Conservation (phyloP, 768 basidiomycete genomes). For the Gyrodon lividus region DNA sequence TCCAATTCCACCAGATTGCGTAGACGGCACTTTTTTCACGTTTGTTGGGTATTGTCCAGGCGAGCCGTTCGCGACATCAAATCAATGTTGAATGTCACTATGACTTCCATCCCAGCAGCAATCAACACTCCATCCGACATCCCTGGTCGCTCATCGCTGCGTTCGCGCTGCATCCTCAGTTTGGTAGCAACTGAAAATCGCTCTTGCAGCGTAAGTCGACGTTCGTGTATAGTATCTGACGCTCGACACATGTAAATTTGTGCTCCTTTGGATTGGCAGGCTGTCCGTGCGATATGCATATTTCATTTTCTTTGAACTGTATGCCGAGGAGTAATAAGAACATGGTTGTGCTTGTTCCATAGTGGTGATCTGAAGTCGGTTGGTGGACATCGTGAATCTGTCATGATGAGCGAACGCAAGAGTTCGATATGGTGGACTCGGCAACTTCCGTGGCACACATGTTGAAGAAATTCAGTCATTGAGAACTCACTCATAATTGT, state of each 20-base stretch:
- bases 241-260: conserved; percentile 28
- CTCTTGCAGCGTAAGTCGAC: conserved; percentile 8
- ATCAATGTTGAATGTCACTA: conserved; percentile 31
- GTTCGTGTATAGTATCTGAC: conserved; percentile 27
- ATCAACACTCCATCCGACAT: conserved; percentile 21
- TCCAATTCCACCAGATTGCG: no score
- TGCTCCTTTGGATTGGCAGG: conserved; percentile 31
- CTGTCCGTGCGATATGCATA: conserved; percentile 6
- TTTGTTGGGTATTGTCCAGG: no score
- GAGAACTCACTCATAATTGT: no score
- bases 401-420: no score
- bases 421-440: no score
- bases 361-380: not conserved
- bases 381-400: no score
- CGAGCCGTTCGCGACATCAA: conserved; percentile 43
- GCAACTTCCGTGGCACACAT: no score
- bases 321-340: conserved; percentile 40
- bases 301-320: conserved; percentile 39
- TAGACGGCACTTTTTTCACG: no score
- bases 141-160: not conserved
- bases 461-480: no score
- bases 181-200: no score
- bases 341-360: conserved; percentile 36
- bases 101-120: conserved; percentile 5
- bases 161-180: not conserved